Percentiles rank a stretch among this genome's conserved stretches.
Conservation (phyloP, 371 early-diverging fungal species). For the Apophysomyces sp. region DNA sequence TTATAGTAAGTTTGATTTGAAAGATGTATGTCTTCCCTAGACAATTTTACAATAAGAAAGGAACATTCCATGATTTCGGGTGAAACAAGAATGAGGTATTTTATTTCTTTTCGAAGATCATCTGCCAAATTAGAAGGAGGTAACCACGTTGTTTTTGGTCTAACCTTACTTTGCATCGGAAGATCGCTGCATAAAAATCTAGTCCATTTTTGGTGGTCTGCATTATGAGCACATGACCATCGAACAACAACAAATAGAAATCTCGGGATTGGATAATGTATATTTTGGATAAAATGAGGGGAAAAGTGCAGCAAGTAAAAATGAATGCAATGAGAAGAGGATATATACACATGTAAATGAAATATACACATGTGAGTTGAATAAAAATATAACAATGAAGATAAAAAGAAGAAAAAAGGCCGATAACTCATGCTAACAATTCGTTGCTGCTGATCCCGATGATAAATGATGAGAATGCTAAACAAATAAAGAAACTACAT, state of each 20-base stretch:
- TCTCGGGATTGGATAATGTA: not conserved
- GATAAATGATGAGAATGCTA: slow-evolving; percentile 7
- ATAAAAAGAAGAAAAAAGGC: not conserved
- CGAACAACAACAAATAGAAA: not conserved
- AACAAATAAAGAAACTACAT: slow-evolving; percentile 8
- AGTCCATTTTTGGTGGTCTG: not conserved
- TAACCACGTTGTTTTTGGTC: not conserved
- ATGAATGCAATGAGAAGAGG: slow-evolving; percentile 7
- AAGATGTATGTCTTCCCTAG: not conserved
- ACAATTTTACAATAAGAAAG: not conserved
- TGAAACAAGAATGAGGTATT: slow-evolving; percentile 1
- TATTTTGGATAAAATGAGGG: slow-evolving; percentile 1
- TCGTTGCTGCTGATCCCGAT: slow-evolving; percentile 2
- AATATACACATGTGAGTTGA: slow-evolving; percentile 10
- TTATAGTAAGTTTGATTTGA: not conserved
- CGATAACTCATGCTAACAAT: slow-evolving; percentile 3
- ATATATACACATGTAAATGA: slow-evolving; percentile 14
- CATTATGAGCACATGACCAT: not conserved
- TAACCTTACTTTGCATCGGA: slow-evolving; percentile 2
- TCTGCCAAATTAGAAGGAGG: not conserved
- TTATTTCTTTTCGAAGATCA: slow-evolving; percentile 3
- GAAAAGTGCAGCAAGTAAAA: slow-evolving; percentile 2
- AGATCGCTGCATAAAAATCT: not conserved
- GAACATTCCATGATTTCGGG: not conserved
- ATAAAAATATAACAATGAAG: not conserved